Percentiles rank a stretch among this genome's conserved stretches.
phyloP scores from a whole-genome alignment of 768 basidiomycete genomes.

The Cystofilobasidium capitatum region DNA sequence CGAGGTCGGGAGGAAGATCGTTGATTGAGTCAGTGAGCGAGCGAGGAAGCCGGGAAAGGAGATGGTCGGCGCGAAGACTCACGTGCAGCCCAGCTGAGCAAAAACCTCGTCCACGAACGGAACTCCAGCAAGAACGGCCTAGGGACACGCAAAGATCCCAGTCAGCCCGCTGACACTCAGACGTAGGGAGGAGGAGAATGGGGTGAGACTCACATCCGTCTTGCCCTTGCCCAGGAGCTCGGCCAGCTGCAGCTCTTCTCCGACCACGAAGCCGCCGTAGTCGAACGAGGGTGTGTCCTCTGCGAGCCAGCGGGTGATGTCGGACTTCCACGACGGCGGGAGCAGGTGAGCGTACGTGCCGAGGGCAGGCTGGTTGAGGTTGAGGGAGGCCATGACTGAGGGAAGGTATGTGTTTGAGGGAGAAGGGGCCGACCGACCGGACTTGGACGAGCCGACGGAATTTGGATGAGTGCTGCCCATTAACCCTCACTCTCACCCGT shows the following conservation, averaged over 20 bases:
- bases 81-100: slow-evolving; percentile 78
- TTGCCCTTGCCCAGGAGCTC: slow-evolving; percentile 78
- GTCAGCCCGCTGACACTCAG: not conserved
- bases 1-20: not conserved
- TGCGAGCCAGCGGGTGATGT: slow-evolving; percentile 69
- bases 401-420: not conserved
- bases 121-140: slow-evolving; percentile 74
- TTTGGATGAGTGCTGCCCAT: too few relatives aligned
- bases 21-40: not conserved
- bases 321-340: slow-evolving; percentile 82
- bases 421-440: not conserved
- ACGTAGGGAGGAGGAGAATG: not conserved
- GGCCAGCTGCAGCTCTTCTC: slow-evolving; percentile 75
- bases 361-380: not conserved
- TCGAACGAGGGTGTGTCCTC: slow-evolving; percentile 96
- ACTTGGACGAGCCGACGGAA: not conserved
- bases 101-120: slow-evolving; percentile 96
- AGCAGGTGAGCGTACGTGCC: slow-evolving; percentile 53
- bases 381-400: not conserved
- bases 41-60: not conserved
- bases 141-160: not conserved
- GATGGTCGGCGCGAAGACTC: slow-evolving; percentile 36
- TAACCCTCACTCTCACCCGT: too few relatives aligned
- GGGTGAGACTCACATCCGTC: slow-evolving; percentile 40
- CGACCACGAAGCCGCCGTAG: slow-evolving; percentile 92